Evolutionary conservation across 129 eudicot genomes (phyloP).

Genomic region (Gnaphalium uliginosum): DNA sequence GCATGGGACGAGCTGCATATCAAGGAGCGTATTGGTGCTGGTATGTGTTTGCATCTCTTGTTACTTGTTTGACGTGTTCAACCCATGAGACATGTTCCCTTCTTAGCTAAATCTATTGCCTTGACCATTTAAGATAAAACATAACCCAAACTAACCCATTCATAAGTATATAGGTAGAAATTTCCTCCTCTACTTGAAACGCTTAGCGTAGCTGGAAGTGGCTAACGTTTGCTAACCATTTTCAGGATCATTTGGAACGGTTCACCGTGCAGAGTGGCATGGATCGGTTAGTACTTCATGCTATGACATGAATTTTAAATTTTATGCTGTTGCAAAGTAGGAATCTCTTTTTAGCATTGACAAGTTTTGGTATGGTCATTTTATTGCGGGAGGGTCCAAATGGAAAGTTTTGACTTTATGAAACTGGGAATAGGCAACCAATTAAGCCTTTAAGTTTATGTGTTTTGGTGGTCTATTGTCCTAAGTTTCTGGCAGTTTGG

Average conservation of each 20-base stretch:
- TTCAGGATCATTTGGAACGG: conserved; percentile 92
- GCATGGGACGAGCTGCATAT: conserved; percentile 92
- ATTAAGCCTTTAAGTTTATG: no score
- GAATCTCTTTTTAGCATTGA: conserved; percentile 2
- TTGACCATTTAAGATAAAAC: not conserved
- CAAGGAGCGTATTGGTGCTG: conserved; percentile 98
- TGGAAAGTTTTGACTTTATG: no score
- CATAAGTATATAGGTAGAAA: no score
- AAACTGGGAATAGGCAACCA: no score
- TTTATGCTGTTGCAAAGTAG: not conserved
- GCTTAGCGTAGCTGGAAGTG: not conserved
- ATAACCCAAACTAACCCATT: no score
- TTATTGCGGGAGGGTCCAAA: no score
- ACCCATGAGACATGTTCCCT: no score
- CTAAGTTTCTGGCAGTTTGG: no score
- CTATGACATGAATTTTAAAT: not conserved
- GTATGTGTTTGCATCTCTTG: conserved; percentile 30
- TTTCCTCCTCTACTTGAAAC: not conserved
- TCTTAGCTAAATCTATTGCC: not conserved
- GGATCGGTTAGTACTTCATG: conserved; percentile 76
- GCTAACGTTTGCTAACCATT: conserved; percentile 19
- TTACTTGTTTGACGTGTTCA: not conserved
- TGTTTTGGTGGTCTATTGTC: no score
- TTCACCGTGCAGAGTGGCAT: conserved; percentile 99
- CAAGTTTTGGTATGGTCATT: not conserved